These are phyloP conservation scores for Clavispora carvajalis DNA, from an alignment of 805 yeast species.

Conservation along the genomic window DNA sequence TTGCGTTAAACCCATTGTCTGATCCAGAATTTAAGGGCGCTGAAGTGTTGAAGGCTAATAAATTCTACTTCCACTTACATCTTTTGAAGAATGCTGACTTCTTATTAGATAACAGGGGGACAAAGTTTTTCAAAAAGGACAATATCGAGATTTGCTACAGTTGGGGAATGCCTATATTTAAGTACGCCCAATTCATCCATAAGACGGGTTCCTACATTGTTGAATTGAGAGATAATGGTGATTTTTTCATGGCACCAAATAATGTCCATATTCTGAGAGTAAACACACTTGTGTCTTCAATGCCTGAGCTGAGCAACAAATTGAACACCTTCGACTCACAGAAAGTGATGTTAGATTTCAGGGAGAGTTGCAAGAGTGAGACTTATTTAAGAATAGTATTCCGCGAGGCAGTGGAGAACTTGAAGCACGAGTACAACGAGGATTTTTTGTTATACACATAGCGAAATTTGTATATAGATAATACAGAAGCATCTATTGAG, in stretches of 20 bases:
- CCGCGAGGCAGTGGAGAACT: slow-evolving; percentile 50
- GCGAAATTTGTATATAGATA: neutral
- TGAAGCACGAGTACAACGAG: slow-evolving; percentile 29
- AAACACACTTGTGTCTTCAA: slow-evolving; percentile 36
- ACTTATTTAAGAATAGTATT: slow-evolving; percentile 48
- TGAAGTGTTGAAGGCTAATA: slow-evolving; percentile 43
- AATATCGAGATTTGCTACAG: slow-evolving; percentile 70
- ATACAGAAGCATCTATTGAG: slow-evolving; percentile 24
- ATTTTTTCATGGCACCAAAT: slow-evolving; percentile 79
- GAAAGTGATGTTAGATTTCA: slow-evolving; percentile 64
- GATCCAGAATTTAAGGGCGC: slow-evolving; percentile 46
- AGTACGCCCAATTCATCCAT: slow-evolving; percentile 86
- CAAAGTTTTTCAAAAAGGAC: slow-evolving; percentile 50
- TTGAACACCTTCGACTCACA: slow-evolving; percentile 57
- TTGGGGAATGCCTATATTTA: slow-evolving; percentile 85
- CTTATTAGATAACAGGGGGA: slow-evolving; percentile 74
- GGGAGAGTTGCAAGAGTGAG: slow-evolving; percentile 53
- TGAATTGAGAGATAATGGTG: slow-evolving; percentile 75
- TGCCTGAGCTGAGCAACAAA: slow-evolving; percentile 24
- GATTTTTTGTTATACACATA: slow-evolving; percentile 11
- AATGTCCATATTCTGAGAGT: slow-evolving; percentile 75
- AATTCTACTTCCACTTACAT: slow-evolving; percentile 72
- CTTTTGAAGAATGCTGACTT: slow-evolving; percentile 68
- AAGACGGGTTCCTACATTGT: slow-evolving; percentile 85
- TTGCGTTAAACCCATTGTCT: slow-evolving; percentile 68